These are phyloP conservation scores for Stygiomarasmius scandens DNA, from an alignment of 1,284 basidiomycete genomes.

Conservation along the genomic window DNA sequence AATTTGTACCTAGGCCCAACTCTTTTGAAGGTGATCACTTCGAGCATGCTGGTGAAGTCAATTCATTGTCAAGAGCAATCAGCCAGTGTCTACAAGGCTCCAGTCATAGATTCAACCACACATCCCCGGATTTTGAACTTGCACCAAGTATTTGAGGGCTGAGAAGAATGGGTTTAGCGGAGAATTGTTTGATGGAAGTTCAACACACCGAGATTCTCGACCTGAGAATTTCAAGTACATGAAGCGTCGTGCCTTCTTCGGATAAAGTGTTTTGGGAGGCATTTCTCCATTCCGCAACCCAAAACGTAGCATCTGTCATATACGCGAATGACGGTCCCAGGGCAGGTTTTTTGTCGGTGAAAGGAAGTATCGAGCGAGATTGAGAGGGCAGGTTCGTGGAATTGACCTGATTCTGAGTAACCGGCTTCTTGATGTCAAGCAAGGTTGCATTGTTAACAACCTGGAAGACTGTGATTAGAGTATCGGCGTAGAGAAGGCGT, in stretches of 20 bases:
- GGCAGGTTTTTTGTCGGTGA: slow-evolving; percentile 61
- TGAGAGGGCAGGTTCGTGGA: slow-evolving; percentile 33
- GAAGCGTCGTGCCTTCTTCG: slow-evolving; percentile 24
- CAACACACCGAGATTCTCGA: slow-evolving; percentile 50
- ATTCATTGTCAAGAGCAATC: no score
- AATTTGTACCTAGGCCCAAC: no score
- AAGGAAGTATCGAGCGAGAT: slow-evolving; percentile 39
- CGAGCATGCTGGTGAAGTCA: no score
- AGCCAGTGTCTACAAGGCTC: no score
- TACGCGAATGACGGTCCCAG: slow-evolving; percentile 75
- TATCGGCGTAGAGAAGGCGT: background rate
- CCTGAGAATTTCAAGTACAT: slow-evolving; percentile 42
- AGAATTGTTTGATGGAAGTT: background rate
- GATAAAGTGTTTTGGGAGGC: slow-evolving; percentile 13
- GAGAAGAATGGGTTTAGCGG: background rate
- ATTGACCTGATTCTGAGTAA: slow-evolving; percentile 37
- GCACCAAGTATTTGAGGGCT: background rate
- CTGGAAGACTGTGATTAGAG: slow-evolving; percentile 27
- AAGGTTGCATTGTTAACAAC: slow-evolving; percentile 48
- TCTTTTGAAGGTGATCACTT: no score
- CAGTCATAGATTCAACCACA: no score
- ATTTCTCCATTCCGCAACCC: slow-evolving; percentile 48
- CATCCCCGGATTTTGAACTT: background rate
- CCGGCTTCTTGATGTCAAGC: slow-evolving; percentile 18
- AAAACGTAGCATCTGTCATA: slow-evolving; percentile 71